Evolutionary conservation across 805 yeast species (phyloP).

Genomic region (Candida khao-thaluensis): DNA sequence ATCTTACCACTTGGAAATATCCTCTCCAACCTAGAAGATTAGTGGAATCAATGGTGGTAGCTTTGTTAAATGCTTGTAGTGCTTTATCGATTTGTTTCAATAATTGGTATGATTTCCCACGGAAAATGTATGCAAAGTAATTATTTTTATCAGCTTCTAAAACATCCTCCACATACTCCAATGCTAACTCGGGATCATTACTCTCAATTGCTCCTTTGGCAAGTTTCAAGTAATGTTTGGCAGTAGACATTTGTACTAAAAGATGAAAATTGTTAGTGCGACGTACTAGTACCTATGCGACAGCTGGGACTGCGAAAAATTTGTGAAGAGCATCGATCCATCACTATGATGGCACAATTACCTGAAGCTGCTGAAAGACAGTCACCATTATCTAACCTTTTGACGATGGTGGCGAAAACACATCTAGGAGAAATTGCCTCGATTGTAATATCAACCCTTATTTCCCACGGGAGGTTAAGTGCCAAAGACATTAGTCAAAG

Average conservation of each 20-base stretch:
- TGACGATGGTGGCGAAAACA: constrained; percentile 49
- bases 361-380: constrained; percentile 44
- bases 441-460: constrained; percentile 53
- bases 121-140: constrained; percentile 66
- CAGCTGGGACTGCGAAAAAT: too few relatives aligned
- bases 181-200: constrained; percentile 61
- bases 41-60: constrained; percentile 49
- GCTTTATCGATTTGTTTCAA: constrained; percentile 41
- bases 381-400: constrained; percentile 61
- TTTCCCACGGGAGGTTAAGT: constrained; percentile 66
- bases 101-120: constrained; percentile 66
- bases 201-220: constrained; percentile 50
- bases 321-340: not conserved
- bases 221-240: constrained; percentile 31
- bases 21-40: constrained; percentile 83
- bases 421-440: constrained; percentile 77
- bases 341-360: constrained; percentile 10
- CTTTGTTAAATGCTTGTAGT: constrained; percentile 42
- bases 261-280: too few relatives aligned
- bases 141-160: constrained; percentile 54
- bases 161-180: constrained; percentile 54
- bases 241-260: constrained; percentile 23
- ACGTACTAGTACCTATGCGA: too few relatives aligned
- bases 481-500: constrained; percentile 51
- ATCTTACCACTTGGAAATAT: constrained; percentile 46